phyloP scores from a whole-genome alignment of 257 asterid genomes.

The Coffea canephora region DNA sequence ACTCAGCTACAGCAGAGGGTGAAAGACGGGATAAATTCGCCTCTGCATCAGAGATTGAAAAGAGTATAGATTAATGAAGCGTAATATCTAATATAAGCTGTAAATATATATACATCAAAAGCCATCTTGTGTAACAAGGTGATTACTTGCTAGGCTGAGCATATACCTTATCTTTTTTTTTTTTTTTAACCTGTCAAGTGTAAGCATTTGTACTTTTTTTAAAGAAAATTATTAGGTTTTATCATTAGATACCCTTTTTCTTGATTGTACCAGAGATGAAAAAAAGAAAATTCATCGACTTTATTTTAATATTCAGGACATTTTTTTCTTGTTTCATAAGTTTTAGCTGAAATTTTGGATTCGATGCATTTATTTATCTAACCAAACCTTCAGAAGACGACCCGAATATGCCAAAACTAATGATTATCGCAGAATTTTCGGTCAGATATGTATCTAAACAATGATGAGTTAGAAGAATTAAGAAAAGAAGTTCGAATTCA shows the following conservation, averaged over 20 bases:
- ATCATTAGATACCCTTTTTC: neutral
- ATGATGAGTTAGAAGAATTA: too few species aligned
- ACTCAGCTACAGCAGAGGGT: constrained; percentile 21
- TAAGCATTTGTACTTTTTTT: neutral
- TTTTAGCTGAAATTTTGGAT: neutral
- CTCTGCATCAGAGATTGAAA: constrained; percentile 24
- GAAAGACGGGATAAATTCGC: constrained; percentile 35
- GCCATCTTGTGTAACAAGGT: neutral
- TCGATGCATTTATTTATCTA: too few species aligned
- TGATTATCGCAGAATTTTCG: neutral
- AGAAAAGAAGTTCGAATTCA: neutral
- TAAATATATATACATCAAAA: constrained; percentile 11
- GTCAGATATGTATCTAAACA: neutral
- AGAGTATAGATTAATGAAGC: constrained; percentile 17
- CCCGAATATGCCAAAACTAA: neutral
- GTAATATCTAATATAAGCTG: constrained; percentile 9
- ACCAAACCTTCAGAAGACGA: neutral
- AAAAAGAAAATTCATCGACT: neutral
- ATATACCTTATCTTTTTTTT: neutral
- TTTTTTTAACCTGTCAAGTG: neutral
- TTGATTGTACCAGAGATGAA: neutral
- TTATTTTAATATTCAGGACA: neutral
- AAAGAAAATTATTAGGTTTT: neutral
- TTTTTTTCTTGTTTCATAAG: neutral
- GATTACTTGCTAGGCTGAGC: neutral